Evolutionary conservation across 306 rosid species (phyloP), one percentile per base, ranked within the genome.

Genomic region (Cucurbita pepo): DNA sequence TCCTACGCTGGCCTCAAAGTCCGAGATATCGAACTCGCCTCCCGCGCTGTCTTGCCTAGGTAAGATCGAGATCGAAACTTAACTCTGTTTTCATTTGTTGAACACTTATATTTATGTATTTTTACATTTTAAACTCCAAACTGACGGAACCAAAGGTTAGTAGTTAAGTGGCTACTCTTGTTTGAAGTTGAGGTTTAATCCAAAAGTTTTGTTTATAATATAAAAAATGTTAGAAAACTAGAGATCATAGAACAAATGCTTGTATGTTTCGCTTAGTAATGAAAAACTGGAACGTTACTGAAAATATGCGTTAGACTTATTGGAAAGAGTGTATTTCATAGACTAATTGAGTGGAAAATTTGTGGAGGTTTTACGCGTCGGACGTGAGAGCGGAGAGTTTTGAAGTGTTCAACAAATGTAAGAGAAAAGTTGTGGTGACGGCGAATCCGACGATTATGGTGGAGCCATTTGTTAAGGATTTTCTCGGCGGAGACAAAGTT

Each of bases 391-490:
- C 80, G 78, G 98, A 94, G 81, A 94, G 98, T 57, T 94, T 75
- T 22, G 97, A 90, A 79, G 83, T 89, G 83, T 94, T 94, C 37
- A 89, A 91, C 51, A 77, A 78, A 80, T 94, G 98, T 65, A 89
- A 87, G 79, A 83, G 95, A 80, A 94, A 86, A 84, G 95, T 94
- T 63, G 96, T 89, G 73, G 89, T 94, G 78, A 89, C 95, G 78
- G 98, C 98, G 74, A 94, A 94, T 30, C 98, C 97, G 75, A 94
- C 86, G 60, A 65, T 94, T 78, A 90, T 94, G 98, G 96, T 94
- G 83, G 97, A 94, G 63, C 90, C 89, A 52, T 90, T 94, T 77
- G 95, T 91, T 81, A 94, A 59, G 84, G 96, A 94, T 3, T 90
- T 80, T 71, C 84, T 94, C 0, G 98, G 98, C 14, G 98, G 97